Base-by-base conservation (phyloP, 371 early-diverging fungal species). In the Mucor racemosus region DNA sequence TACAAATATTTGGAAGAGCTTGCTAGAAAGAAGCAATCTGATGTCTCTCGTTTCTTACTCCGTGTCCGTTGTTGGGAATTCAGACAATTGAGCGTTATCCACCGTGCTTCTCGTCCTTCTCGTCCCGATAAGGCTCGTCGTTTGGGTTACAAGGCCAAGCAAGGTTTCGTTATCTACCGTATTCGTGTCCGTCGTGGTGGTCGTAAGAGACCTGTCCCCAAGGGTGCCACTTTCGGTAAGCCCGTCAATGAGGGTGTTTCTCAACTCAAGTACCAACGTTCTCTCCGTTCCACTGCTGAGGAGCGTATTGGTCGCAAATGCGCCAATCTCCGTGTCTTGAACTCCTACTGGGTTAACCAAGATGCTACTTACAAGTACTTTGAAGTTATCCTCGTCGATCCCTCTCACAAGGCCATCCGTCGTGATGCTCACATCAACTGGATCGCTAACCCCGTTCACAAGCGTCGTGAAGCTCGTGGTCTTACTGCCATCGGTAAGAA, bases 331-430 rank as follows among this genome's bases (percentile, higher is more conserved):
- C 92, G 99, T 71, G 96, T 99, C 60, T 88, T 99, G 66, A 98
- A 96, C 93, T 95, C 96, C 64, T 99, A 99, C 95, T 98, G 99
- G 99, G 92, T 99, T 66, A 97, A 97, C 94, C 91, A 95, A 88
- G 99, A 99, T 85, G 86, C 96, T 68, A 94, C 95, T 75, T 98
- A 92, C 93, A 99, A 99, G 90, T 97, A 92, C 92, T 99, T 84
- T 81, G 99, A 99, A 86, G 97, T 98, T 76, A 99, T 99, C 84
- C 89, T 96, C 55, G 98, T 99, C 68, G 98, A 99, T 84, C 97
- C 98, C 70, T 76, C 80, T 68, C 97, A 97, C 92, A 92, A 93
- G 88, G 95, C 93, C 69, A 97, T 99, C 87, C 93, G 99, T 73
- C 95, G 95, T 79, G 99, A 99, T 82, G 84, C 95, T 64, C 95